Evolutionary conservation across 208 protist genomes (phyloP), one percentile per base, ranked within the genome.

Genomic region (Tritrichomonas musculus): DNA sequence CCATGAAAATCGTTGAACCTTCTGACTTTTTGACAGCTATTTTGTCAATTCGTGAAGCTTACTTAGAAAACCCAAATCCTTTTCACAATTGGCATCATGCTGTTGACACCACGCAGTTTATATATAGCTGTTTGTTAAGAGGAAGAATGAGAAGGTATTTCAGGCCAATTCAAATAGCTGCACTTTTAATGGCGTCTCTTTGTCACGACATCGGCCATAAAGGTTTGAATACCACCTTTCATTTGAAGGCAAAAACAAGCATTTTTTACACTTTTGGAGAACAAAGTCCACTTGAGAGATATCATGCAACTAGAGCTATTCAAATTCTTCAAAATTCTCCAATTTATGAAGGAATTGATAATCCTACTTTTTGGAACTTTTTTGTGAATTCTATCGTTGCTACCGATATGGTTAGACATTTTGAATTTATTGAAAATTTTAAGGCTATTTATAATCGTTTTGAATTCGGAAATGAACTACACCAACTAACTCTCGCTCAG

Each of bases 151-250:
- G 33, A 0, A 44, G 41, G n/a, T 82, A 82, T 27, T 82, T 82
- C 30, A 20, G 27, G 30, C 33, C 11, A 11, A 5, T 82, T 0
- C 73, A 82, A 27, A 82, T 47, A 30, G 41, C 73, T 13, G 39
- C 44, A 20, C 65, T 95, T 0, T 88, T 66, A 44, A 41, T 95
- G 13, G 93, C 93, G 55, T 94, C 72, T 3, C 27, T 95, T 0
- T 66, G 57, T 11, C 95, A 95, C 92, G 95, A 95, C 30, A 27
- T 95, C 13, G 94, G 94, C 11, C 95, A 95, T 50, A 82, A 47
- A 20, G 73, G 73, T n/a, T 44, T 47, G 30, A 47, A 30, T 1
- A 47, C 73, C 3, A 47, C 33, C n/a, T 82, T 47, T 41, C 73
- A 82, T 39, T 11, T 82, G 33, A 47, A 17, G 14, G 9, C 73